Conservation (phyloP, 164 flowering plant species). For the Macadamia tetraphylla region DNA sequence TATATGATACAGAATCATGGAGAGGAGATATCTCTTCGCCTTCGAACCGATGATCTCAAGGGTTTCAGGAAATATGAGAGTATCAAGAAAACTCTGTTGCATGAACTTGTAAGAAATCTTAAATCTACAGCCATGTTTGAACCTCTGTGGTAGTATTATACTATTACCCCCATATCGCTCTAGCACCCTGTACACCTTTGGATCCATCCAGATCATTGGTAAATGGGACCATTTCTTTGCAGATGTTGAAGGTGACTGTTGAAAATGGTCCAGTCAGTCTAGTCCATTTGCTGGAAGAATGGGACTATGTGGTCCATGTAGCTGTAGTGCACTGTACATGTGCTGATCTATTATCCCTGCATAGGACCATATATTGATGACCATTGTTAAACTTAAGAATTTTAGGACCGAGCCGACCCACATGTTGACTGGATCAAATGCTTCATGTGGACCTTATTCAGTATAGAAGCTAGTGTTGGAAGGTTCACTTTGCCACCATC, state of each 20-base stretch:
- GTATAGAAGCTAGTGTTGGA: not conserved
- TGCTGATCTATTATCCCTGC: too few relatives aligned
- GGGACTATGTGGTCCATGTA: too few relatives aligned
- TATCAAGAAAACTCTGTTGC: conserved; percentile 86
- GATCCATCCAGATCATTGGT: not conserved
- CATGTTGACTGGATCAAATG: not conserved
- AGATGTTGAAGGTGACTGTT: too few relatives aligned
- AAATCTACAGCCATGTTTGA: not conserved
- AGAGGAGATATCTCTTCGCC: conserved; percentile 95
- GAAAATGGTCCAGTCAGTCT: too few relatives aligned
- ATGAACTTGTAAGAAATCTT: conserved; percentile 74
- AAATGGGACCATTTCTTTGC: too few relatives aligned
- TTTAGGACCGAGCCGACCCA: not conserved
- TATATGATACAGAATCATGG: conserved; percentile 69
- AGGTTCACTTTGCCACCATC: not conserved
- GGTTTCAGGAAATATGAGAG: conserved; percentile 95
- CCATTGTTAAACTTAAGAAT: too few relatives aligned
- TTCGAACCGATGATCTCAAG: conserved; percentile 94
- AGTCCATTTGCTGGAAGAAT: too few relatives aligned
- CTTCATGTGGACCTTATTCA: not conserved
- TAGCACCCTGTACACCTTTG: not conserved
- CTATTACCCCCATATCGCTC: not conserved
- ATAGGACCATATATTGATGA: too few relatives aligned
- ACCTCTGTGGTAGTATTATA: not conserved
- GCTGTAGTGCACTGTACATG: too few relatives aligned